Base-by-base conservation (phyloP, 2,329 filamentous ascomycete genomes). In the Talaromyces amestolkiae region DNA sequence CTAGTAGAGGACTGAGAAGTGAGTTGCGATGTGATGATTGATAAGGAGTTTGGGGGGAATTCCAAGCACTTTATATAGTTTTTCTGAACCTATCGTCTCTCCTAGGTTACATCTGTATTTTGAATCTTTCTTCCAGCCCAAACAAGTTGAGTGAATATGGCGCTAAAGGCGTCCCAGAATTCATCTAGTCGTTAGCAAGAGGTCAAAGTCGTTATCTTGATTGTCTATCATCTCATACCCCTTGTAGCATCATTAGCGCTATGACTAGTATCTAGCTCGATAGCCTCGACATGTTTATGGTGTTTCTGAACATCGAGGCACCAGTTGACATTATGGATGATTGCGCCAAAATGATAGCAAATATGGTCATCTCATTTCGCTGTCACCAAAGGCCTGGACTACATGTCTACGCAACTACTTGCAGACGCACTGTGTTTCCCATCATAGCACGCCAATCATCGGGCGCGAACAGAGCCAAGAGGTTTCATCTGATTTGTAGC, bases 351-450 rank as follows among this genome's bases (percentile, higher is more conserved):
- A 43, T 13, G 33, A 61, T 37, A 61, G 45, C 24, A 47, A 13
- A 51, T 61, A 37, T 37, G 27, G 33, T 39, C 59, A 61, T 61
- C 31, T 37, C n/a, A 37, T 61, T 61, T 35, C 17, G 43, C 41
- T 19, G 41, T 15, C 45, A 60, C 45, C 7, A 7, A 33, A 15
- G 22, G 58, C 22, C 37, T 60, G 22, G 24, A 47, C 19, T 39
- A 49, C 9, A 35, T 17, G 22, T 24, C 11, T 24, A 22, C 43
- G 13, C 17, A 31, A 59, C 37, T 9, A 37, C 22, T 11, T 19
- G 24, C n/a, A 41, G 54, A 41, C 5, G 11, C 37, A 31, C n/a
- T 41, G 7, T 6, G 27, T 27, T 17, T 24, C 4, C 37, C 33
- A 58, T 27, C n/a, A 43, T n/a, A 13, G 13, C 19, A 45, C 56